Conservation (phyloP, 106 monocot species). For the Agapanthus africanus region DNA sequence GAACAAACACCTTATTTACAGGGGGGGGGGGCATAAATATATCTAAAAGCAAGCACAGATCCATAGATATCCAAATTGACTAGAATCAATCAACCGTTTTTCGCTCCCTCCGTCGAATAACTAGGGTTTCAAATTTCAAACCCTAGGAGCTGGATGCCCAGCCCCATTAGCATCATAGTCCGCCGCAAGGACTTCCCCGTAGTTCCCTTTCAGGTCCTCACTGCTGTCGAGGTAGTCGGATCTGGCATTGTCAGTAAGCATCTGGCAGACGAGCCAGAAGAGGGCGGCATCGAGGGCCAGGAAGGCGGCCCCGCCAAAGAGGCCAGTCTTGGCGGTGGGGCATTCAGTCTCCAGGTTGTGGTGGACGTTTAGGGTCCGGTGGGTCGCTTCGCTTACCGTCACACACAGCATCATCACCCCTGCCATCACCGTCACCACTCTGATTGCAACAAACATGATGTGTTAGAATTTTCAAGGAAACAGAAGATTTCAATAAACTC, state of each 20-base stretch:
- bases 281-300: constrained; percentile 73
- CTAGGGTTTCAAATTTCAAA: no score
- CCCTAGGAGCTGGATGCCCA: constrained; percentile 9
- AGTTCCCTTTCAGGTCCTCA: constrained; percentile 66
- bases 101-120: no score
- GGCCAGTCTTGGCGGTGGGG: constrained; percentile 85
- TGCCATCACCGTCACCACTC: constrained; percentile 38
- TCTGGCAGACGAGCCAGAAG: constrained; percentile 86
- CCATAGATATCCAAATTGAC: no score
- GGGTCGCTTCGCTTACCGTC: constrained; percentile 57
- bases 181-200: constrained; percentile 56
- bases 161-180: constrained; percentile 26
- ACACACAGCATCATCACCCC: constrained; percentile 65
- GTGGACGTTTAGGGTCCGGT: constrained; percentile 44
- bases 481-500: no score
- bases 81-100: no score
- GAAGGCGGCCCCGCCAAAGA: constrained; percentile 84
- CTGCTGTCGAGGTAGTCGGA: constrained; percentile 76
- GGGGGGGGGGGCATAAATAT: no score
- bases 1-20: no score
- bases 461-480: no score
- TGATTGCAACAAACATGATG: no score
- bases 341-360: constrained; percentile 30
- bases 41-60: no score
- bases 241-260: constrained; percentile 72